Percentiles rank a stretch among this genome's conserved stretches.
phyloP scores from a whole-genome alignment of 164 flowering plant genomes.

The Kingdonia uniflora region DNA sequence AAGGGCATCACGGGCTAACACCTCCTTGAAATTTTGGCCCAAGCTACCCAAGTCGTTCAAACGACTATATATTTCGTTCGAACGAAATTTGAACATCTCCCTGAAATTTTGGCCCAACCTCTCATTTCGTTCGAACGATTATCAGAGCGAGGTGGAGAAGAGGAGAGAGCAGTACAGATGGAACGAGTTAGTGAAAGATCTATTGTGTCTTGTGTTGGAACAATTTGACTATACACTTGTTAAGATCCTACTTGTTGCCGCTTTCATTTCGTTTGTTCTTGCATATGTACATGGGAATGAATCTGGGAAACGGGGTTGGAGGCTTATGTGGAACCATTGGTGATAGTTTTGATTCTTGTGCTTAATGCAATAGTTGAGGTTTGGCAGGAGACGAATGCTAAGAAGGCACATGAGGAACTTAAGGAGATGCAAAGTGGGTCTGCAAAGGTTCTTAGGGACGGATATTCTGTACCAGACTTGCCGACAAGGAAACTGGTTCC shows the following conservation, averaged over 20 bases:
- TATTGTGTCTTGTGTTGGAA: slow-evolving; percentile 3
- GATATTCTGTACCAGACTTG: slow-evolving; percentile 3
- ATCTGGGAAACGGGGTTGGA: slow-evolving; percentile 1
- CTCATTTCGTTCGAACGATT: no score
- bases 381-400: slow-evolving; percentile 5
- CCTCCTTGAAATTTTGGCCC: no score
- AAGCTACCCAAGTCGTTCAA: no score
- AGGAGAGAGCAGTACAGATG: neutral
- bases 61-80: no score
- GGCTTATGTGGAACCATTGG: slow-evolving; percentile 6
- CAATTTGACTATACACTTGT: slow-evolving; percentile 5
- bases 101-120: no score
- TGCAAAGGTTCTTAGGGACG: slow-evolving; percentile 4
- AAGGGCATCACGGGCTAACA: no score
- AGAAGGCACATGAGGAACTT: slow-evolving; percentile 4
- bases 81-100: no score
- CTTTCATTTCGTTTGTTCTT: slow-evolving; percentile 5
- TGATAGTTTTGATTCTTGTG: slow-evolving; percentile 3
- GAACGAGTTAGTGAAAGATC: neutral
- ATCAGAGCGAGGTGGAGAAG: neutral
- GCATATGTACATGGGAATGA: slow-evolving; percentile 1
- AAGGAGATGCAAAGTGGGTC: slow-evolving; percentile 5
- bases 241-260: slow-evolving; percentile 3
- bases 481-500: slow-evolving; percentile 1
- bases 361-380: slow-evolving; percentile 1